Percentiles rank a stretch among this genome's conserved stretches.
Evolutionary conservation across 805 yeast genomes (phyloP).

Genomic region (Metschnikowia koreensis): DNA sequence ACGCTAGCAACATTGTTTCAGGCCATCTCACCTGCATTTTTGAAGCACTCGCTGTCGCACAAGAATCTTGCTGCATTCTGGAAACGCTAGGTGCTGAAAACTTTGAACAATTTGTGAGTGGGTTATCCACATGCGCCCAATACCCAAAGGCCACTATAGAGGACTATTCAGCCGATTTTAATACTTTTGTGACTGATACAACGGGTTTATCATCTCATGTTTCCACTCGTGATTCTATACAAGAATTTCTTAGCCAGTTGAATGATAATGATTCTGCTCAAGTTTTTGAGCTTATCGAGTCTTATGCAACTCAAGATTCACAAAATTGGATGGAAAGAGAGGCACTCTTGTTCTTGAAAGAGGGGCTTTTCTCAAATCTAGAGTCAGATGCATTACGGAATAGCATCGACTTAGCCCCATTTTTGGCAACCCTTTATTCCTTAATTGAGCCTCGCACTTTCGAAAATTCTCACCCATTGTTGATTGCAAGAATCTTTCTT

Average conservation of each 20-base stretch:
- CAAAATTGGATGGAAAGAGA: constrained; percentile 36
- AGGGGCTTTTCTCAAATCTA: constrained; percentile 43
- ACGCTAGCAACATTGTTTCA: constrained; percentile 19
- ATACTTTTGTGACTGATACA: constrained; percentile 69
- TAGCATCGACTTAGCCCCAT: constrained; percentile 15
- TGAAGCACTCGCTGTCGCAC: constrained; percentile 31
- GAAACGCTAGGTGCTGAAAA: constrained; percentile 16
- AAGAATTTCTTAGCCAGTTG: constrained; percentile 54
- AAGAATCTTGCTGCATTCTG: constrained; percentile 24
- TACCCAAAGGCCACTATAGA: constrained; percentile 43
- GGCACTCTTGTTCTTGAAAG: constrained; percentile 40
- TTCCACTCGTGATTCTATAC: constrained; percentile 59
- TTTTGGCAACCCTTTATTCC: constrained; percentile 7
- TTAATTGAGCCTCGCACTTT: background rate
- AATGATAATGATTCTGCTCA: constrained; percentile 38
- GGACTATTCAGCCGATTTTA: constrained; percentile 60
- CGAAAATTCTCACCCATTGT: constrained; percentile 28
- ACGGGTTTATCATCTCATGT: constrained; percentile 57
- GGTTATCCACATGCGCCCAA: constrained; percentile 38
- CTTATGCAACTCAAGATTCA: background rate
- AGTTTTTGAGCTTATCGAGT: constrained; percentile 6
- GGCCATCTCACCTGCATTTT: constrained; percentile 31
- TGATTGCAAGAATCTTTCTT: constrained; percentile 49
- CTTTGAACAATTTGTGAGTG: constrained; percentile 15
- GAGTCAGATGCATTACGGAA: constrained; percentile 23